Conservation (phyloP, 495 filamentous ascomycete species). For the Podospora bellae-mahoneyi region DNA sequence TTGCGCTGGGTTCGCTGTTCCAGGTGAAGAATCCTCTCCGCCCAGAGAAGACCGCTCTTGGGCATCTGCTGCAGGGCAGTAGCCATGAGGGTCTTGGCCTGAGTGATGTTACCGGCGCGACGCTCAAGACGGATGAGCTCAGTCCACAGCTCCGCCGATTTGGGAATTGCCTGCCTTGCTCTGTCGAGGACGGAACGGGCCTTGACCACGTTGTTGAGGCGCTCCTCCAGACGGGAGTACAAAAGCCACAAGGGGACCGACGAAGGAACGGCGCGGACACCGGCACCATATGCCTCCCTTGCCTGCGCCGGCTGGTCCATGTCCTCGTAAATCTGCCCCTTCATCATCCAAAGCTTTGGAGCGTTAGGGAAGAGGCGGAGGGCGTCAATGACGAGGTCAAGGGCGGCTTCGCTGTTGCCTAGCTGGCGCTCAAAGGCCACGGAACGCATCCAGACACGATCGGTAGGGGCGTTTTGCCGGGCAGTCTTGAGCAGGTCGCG, state of each 20-base stretch:
- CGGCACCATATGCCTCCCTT: constrained; percentile 84
- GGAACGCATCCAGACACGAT: constrained; percentile 94
- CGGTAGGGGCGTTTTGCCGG: constrained; percentile 81
- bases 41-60: constrained; percentile 86
- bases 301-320: constrained; percentile 75
- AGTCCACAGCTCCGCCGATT: constrained; percentile 79
- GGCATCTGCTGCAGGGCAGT: constrained; percentile 86
- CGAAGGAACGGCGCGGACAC: constrained; percentile 79
- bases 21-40: constrained; percentile 90
- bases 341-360: constrained; percentile 96
- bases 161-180: constrained; percentile 79
- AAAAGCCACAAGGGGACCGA: constrained; percentile 87
- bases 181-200: constrained; percentile 90
- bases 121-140: constrained; percentile 90
- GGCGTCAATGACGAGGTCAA: constrained; percentile 83
- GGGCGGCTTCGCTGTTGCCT: constrained; percentile 70
- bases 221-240: constrained; percentile 82
- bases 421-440: constrained; percentile 87
- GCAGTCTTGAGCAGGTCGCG: constrained; percentile 75
- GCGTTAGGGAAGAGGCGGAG: constrained; percentile 82
- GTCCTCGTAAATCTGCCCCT: constrained; percentile 92
- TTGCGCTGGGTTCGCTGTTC: constrained; percentile 89
- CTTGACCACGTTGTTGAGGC: constrained; percentile 77
- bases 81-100: constrained; percentile 89
- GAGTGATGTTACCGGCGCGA: constrained; percentile 74